These are phyloP conservation scores for Rhododendron molle DNA, from an alignment of 148 eudicot species.

Conservation along the genomic window DNA sequence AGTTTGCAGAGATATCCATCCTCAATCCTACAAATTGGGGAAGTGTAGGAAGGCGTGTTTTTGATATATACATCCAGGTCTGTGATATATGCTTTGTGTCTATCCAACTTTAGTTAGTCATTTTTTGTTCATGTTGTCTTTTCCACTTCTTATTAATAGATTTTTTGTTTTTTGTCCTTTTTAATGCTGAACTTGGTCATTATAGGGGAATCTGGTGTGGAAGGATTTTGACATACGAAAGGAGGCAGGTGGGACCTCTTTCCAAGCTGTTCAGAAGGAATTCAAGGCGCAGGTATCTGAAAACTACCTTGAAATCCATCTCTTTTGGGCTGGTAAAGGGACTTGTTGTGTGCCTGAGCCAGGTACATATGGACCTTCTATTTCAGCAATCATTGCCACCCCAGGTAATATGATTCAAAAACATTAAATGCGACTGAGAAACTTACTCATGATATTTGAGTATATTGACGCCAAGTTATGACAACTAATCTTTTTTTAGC, in stretches of 20 bases:
- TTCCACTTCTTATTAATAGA: background rate
- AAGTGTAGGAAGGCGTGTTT: conserved; percentile 73
- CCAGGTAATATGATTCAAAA: background rate
- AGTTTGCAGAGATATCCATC: conserved; percentile 60
- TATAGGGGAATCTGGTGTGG: no score
- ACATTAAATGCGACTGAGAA: background rate
- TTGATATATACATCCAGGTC: conserved; percentile 82
- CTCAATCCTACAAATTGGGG: conserved; percentile 35
- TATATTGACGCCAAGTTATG: conserved; percentile 9
- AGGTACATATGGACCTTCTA: no score
- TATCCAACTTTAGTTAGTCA: background rate
- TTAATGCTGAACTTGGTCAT: no score
- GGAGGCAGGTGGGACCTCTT: no score
- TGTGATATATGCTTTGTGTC: background rate
- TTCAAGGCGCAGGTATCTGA: no score
- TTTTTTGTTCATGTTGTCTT: background rate
- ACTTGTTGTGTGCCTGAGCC: no score
- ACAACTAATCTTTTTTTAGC: conserved; percentile 19
- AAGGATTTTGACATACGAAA: no score
- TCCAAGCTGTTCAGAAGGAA: no score
- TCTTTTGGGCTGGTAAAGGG: no score
- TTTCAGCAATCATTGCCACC: no score
- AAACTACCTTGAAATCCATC: no score
- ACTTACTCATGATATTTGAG: background rate
- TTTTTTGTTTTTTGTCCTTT: no score